Evolutionary conservation across 306 rosid genomes (phyloP), one percentile per base, ranked within the genome.

Genomic region (Cucumis melo): DNA sequence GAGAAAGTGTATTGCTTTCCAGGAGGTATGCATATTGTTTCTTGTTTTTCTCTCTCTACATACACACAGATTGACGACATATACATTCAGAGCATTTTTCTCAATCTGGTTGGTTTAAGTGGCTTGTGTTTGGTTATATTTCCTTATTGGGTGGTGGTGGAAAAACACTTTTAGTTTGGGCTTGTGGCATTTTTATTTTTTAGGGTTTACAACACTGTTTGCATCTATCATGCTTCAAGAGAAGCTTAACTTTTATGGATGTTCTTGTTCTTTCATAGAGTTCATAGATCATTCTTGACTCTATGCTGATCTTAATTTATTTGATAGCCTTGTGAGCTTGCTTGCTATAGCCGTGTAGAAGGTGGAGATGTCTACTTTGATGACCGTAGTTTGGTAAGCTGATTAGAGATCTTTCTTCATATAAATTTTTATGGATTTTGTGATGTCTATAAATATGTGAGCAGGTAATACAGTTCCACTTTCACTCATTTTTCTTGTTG

Each of bases 261-360:
- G 7, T 38, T 68, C 36, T 68, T 11, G 12, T 68, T 68, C 38
- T 68, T 24, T 68, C 56, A 68, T 13, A 68, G 23, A 44, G 20
- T 68, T 44, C 20, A 6, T 42, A 8, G 7, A 14, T 71, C 54
- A 44, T 44, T 70, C 56, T 23, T 15, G 10, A 46, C 20, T 17
- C 34, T 13, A 42, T 68, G 74, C 66, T 85, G 65, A 80, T 76
- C 50, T 83, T 64, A 71, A 78, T 77, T 82, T 71, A 44, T 84
- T 57, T 81, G 75, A 78, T 65, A 92, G 99, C 98, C 99, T 38
- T 83, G 88, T 80, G 98, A 94, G 81, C 67, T 94, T 86, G 97
- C 86, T 27, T 88, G 91, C 86, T 94, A 89, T 83, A 92, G 98
- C 81, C 95, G 96, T 64, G 92, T 73, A n/a, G 97, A 94, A 86